phyloP scores from a whole-genome alignment of 2,329 filamentous ascomycete genomes.

The Exophiala alcalophila region DNA sequence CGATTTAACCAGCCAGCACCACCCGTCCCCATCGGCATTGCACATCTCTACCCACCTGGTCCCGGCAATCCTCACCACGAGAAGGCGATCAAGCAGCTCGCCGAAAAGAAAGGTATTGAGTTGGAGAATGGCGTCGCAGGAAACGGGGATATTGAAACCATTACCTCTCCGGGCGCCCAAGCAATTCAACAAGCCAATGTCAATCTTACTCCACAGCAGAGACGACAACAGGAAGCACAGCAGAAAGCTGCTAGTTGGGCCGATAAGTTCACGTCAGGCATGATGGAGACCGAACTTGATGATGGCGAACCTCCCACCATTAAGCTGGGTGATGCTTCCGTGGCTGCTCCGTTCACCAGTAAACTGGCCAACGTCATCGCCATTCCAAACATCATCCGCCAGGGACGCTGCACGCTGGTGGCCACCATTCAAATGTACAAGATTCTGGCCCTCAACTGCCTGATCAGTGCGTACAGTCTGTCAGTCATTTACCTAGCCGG shows the following conservation, averaged over 20 bases:
- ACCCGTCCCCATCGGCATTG: slow-evolving; percentile 88
- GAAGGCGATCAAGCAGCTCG: slow-evolving; percentile 85
- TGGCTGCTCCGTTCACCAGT: slow-evolving; percentile 94
- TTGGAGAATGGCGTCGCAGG: slow-evolving; percentile 50
- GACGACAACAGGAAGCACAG: slow-evolving; percentile 56
- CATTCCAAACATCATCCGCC: slow-evolving; percentile 96
- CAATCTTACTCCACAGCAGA: slow-evolving; percentile 51
- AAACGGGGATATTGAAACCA: slow-evolving; percentile 56
- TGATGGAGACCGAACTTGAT: slow-evolving; percentile 87
- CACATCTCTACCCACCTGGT: slow-evolving; percentile 89
- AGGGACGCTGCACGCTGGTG: slow-evolving; percentile 94
- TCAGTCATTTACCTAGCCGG: slow-evolving; percentile 95
- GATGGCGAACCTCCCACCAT: slow-evolving; percentile 90
- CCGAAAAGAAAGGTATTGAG: slow-evolving; percentile 64
- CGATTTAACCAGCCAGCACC: slow-evolving; percentile 91
- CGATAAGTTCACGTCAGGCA: slow-evolving; percentile 77
- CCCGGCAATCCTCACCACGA: slow-evolving; percentile 90
- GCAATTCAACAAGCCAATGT: slow-evolving; percentile 51
- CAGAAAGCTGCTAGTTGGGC: slow-evolving; percentile 74
- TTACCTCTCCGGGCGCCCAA: slow-evolving; percentile 65
- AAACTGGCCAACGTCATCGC: slow-evolving; percentile 96
- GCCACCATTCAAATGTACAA: slow-evolving; percentile 99
- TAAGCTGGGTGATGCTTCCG: slow-evolving; percentile 94
- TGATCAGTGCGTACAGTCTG: slow-evolving; percentile 96
- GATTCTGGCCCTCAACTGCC: slow-evolving; percentile 93